Conservation (phyloP, 257 asterid species). For the Gardenia jasminoides region DNA sequence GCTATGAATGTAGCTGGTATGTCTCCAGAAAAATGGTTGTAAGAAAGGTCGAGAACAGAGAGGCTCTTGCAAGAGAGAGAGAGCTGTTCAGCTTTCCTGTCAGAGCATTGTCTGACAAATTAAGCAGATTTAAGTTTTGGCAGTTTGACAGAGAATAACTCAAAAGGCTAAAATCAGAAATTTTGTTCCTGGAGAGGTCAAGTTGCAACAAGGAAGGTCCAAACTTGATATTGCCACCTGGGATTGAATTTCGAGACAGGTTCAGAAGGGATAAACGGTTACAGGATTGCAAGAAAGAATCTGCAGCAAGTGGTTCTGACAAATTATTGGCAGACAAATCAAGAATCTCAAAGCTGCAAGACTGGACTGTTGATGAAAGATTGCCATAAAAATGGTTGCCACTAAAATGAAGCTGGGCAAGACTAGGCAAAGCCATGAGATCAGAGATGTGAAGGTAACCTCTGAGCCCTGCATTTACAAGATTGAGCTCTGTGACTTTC, state of each 20-base stretch:
- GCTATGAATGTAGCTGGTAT: slow-evolving; percentile 37
- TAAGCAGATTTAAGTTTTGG: slow-evolving; percentile 55
- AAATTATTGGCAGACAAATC: slow-evolving; percentile 69
- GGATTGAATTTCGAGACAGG: slow-evolving; percentile 63
- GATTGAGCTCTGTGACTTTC: slow-evolving; percentile 49
- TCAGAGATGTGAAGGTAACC: slow-evolving; percentile 62
- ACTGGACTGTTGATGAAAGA: slow-evolving; percentile 40
- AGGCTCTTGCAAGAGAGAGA: slow-evolving; percentile 52
- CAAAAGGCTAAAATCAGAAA: slow-evolving; percentile 50
- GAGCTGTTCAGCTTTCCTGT: slow-evolving; percentile 45
- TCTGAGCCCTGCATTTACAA: slow-evolving; percentile 51
- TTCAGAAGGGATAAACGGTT: slow-evolving; percentile 45
- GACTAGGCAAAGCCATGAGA: slow-evolving; percentile 47
- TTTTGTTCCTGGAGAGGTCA: slow-evolving; percentile 58
- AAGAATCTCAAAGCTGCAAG: slow-evolving; percentile 63
- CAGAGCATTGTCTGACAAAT: slow-evolving; percentile 54
- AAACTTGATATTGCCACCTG: slow-evolving; percentile 46
- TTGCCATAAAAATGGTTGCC: slow-evolving; percentile 77
- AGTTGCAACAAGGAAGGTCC: slow-evolving; percentile 59
- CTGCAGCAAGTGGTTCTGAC: slow-evolving; percentile 52
- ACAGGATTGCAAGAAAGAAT: slow-evolving; percentile 48
- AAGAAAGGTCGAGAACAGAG: slow-evolving; percentile 44
- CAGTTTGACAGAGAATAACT: slow-evolving; percentile 47
- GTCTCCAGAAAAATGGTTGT: slow-evolving; percentile 45
- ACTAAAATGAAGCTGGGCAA: slow-evolving; percentile 43